phyloP scores from a whole-genome alignment of 2,329 filamentous ascomycete species.

The Sporothrix brunneoviolacea region DNA sequence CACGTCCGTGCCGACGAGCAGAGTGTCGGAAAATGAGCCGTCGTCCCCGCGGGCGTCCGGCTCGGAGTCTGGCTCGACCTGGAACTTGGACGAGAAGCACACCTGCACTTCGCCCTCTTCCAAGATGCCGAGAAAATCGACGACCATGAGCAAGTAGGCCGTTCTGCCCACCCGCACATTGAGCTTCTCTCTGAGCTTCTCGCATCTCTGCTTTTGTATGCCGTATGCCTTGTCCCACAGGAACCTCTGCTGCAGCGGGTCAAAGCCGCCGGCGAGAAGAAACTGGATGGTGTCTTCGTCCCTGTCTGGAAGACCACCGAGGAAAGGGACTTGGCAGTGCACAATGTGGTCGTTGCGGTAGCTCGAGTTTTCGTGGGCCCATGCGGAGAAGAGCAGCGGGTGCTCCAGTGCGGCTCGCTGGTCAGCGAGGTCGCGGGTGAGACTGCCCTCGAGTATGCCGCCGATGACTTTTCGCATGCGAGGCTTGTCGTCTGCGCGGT shows the following conservation, averaged over 20 bases:
- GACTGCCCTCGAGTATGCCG: slow-evolving; percentile 40
- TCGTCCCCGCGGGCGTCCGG: slow-evolving; percentile 39
- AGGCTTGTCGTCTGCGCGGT: slow-evolving; percentile 42
- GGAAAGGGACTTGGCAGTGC: slow-evolving; percentile 34
- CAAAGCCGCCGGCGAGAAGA: slow-evolving; percentile 56
- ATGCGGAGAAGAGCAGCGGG: slow-evolving; percentile 45
- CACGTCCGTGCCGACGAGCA: slow-evolving; percentile 52
- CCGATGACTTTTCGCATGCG: slow-evolving; percentile 44
- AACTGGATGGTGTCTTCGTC: slow-evolving; percentile 46
- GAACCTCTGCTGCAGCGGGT: slow-evolving; percentile 39
- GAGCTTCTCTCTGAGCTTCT: slow-evolving; percentile 46
- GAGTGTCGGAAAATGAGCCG: slow-evolving; percentile 39
- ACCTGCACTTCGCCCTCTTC: slow-evolving; percentile 62
- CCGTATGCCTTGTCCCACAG: slow-evolving; percentile 42
- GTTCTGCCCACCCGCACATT: slow-evolving; percentile 57
- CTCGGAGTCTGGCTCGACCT: slow-evolving; percentile 39
- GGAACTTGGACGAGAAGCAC: slow-evolving; percentile 60
- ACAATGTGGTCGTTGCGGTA: slow-evolving; percentile 32
- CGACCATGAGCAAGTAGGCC: slow-evolving; percentile 58
- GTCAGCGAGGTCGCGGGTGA: slow-evolving; percentile 45
- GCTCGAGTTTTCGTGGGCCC: slow-evolving; percentile 39
- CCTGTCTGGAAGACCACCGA: slow-evolving; percentile 43
- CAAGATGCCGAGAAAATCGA: slow-evolving; percentile 57
- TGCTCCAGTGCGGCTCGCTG: slow-evolving; percentile 45
- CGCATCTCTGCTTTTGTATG: slow-evolving; percentile 46